Conservation (phyloP, 345 rosid species). For the Eucalyptus brandiana region DNA sequence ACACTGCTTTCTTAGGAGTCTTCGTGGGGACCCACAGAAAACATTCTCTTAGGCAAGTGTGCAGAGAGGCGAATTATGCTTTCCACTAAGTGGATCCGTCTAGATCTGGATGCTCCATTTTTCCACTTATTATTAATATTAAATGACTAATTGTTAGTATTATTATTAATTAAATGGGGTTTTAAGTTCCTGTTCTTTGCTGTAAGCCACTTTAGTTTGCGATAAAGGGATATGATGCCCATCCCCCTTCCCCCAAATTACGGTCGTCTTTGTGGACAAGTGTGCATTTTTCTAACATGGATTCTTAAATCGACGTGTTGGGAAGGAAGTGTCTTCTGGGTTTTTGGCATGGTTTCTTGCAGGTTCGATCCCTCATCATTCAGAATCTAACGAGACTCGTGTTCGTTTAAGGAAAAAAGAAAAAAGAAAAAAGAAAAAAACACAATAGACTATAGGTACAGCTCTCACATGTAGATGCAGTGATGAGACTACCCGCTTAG, state of each 20-base stretch:
- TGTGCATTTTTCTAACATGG: not conserved
- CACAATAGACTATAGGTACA: not conserved
- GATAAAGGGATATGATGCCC: not conserved
- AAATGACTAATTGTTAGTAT: not conserved
- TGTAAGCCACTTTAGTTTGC: constrained; percentile 21
- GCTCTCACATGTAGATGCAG: not conserved
- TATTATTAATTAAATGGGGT: not conserved
- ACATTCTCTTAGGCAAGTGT: constrained; percentile 66
- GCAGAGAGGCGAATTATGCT: constrained; percentile 39
- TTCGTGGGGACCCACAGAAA: constrained; percentile 24
- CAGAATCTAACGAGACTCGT: not conserved
- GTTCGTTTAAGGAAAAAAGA: not conserved
- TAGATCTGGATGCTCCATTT: constrained; percentile 1
- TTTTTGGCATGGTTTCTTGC: not conserved
- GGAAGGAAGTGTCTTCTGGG: not conserved
- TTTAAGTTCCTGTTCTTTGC: constrained; percentile 10
- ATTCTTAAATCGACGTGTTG: not conserved
- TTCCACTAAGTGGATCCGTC: constrained; percentile 25
- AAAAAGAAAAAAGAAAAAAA: fast-evolving
- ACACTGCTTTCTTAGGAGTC: not conserved
- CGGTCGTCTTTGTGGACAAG: constrained; percentile 10
- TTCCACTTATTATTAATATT: not conserved
- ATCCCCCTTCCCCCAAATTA: not conserved
- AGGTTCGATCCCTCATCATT: not conserved
- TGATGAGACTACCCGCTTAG: not conserved